Conservation (phyloP, 2,329 filamentous ascomycete genomes). For the Colletotrichum camelliae region DNA sequence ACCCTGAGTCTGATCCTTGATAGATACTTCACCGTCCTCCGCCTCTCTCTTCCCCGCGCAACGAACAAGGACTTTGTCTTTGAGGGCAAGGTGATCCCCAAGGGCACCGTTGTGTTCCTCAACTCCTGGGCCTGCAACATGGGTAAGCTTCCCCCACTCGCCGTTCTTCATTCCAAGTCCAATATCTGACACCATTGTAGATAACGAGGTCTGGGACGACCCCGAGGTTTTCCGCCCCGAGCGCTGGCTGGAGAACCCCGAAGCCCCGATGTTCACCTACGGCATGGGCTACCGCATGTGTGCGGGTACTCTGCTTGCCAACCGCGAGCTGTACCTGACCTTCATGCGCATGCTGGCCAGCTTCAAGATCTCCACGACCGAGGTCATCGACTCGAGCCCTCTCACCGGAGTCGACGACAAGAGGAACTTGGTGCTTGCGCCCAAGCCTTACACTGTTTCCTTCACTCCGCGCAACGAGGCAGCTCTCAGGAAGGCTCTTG, state of each 20-base stretch:
- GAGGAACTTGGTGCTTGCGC: slow-evolving; percentile 13
- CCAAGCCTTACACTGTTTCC: not conserved
- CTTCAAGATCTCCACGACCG: slow-evolving; percentile 47
- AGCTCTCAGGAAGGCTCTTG: not conserved
- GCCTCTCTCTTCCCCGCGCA: slow-evolving; percentile 67
- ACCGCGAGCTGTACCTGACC: slow-evolving; percentile 57
- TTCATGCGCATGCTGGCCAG: slow-evolving; percentile 56
- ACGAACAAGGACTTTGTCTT: slow-evolving; percentile 28
- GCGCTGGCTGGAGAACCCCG: slow-evolving; percentile 42
- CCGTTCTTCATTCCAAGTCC: slow-evolving; percentile 46
- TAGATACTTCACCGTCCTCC: slow-evolving; percentile 70
- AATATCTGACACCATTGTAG: slow-evolving; percentile 29
- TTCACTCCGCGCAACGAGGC: slow-evolving; percentile 7
- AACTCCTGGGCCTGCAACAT: slow-evolving; percentile 35
- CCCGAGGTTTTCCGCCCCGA: slow-evolving; percentile 64
- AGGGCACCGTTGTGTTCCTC: slow-evolving; percentile 50
- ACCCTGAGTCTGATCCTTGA: slow-evolving; percentile 23
- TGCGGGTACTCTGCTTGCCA: slow-evolving; percentile 56
- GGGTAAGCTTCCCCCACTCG: slow-evolving; percentile 22
- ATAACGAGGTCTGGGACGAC: slow-evolving; percentile 66
- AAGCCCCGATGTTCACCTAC: slow-evolving; percentile 57
- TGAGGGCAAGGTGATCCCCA: slow-evolving; percentile 44
- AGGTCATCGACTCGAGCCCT: slow-evolving; percentile 6
- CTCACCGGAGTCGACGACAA: slow-evolving; percentile 8
- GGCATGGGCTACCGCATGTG: slow-evolving; percentile 61